Base-by-base conservation (phyloP, 2,329 filamentous ascomycete species). In the Podosphaera fusca region DNA sequence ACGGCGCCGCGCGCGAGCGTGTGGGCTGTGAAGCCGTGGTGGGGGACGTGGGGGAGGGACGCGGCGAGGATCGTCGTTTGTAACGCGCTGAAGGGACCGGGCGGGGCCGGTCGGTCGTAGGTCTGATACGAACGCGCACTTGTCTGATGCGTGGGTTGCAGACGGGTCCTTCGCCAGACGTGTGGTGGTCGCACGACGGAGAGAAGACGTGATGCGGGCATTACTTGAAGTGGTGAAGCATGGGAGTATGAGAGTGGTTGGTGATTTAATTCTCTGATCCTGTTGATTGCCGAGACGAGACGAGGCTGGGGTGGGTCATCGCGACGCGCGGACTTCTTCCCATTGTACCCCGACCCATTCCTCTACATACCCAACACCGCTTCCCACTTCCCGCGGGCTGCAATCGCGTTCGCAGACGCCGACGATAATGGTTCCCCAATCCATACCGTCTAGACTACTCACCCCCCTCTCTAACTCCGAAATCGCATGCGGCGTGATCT, bases 341-440 rank as follows among this genome's bases (percentile, higher is more conserved):
- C 90, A 98, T 70, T 98, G 92, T 61, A 96, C 92, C 5, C 90
- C 92, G n/a, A 79, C 81, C 90, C 92, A 98, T 70, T 98, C 92
- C 73, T 96, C 92, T 21, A 88, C 65, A 70, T 94, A 96, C 1
- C 82, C 86, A 0, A 81, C 78, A 65, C 81, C 75, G 0, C 81
- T 84, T 40, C 75, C 69, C 5, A 80, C 75, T 0, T 77, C 76
- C 4, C 69, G 69, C 14, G 80, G 78, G 64, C 76, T 74, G 67
- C 92, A 96, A 68, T 96, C 87, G 66, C 71, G 78, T 61, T 77
- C 79, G 68, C 92, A 98, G 6, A 94, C 87, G 0, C 81, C 88
- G 42, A 96, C 73, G 58, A 98, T 80, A 7, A 98, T 77, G 0
- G 88, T 96, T 0, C 90, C 90, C 92, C 92, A 98, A 65, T 98